These are phyloP conservation scores for Taiozyma sp. DNA, from an alignment of 1,139 yeast genomes.

Conservation along the genomic window DNA sequence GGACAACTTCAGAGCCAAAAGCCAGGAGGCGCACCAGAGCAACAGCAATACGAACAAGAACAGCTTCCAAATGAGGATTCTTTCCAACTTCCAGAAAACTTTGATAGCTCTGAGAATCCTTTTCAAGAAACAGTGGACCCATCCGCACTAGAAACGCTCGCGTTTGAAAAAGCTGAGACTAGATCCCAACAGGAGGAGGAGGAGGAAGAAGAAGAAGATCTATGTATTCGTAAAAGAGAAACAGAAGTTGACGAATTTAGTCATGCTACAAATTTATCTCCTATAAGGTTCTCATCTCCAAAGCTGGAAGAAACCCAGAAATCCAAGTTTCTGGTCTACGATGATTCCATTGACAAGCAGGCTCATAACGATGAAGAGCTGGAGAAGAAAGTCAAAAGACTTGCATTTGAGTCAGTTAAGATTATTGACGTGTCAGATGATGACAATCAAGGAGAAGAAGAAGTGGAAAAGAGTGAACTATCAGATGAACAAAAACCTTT, in stretches of 20 bases:
- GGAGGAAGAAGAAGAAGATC: neutral
- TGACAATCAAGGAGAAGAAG: constrained; percentile 1
- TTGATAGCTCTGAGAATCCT: constrained; percentile 3
- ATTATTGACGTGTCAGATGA: neutral
- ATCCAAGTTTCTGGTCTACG: constrained; percentile 17
- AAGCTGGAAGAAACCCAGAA: constrained; percentile 5
- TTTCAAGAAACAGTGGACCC: constrained; percentile 4
- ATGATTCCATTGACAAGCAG: constrained; percentile 23
- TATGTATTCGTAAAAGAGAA: neutral
- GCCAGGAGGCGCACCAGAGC: neutral
- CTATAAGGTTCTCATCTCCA: constrained; percentile 20
- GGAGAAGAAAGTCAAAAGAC: constrained; percentile 14
- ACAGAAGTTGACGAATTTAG: constrained; percentile 3
- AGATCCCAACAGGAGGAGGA: constrained; percentile 4
- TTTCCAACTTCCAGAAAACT: neutral
- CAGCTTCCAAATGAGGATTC: neutral
- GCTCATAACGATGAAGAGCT: constrained; percentile 6
- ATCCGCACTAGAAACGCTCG: neutral
- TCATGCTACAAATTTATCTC: constrained; percentile 20
- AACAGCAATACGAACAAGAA: neutral
- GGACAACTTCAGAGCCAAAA: neutral
- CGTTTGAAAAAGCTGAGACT: constrained; percentile 1
- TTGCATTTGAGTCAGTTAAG: constrained; percentile 18
- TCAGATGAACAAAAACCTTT: constrained; percentile 17
- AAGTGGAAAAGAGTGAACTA: constrained; percentile 10